Evolutionary conservation across 129 eudicot genomes (phyloP), one percentile per base, ranked within the genome.

Genomic region (Lonicera japonica): DNA sequence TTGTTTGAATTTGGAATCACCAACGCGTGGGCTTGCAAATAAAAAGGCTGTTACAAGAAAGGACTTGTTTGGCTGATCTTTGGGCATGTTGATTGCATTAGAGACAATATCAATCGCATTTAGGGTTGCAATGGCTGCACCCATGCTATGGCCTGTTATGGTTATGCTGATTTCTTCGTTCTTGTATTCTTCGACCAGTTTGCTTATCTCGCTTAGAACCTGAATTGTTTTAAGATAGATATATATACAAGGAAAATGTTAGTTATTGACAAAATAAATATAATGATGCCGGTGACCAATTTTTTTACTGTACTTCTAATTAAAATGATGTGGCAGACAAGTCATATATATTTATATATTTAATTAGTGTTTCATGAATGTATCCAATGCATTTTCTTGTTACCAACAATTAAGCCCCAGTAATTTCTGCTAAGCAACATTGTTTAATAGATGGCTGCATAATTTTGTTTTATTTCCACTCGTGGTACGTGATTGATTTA

Each of bases 121-220:
- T 24, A 86, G 55, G 4, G 79, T 78, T 5, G 84, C 76, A 20
- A 86, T 24, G 1, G 89, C 75, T 17, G 80, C 95, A 1, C 89
- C 95, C 63, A 86, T 58, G 61, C 86, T 82, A 58, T 86, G 89
- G n/a, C 89, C 95, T 2, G 74, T 39, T 61, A 80, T 45, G 0
- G 84, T 86, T 71, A 86, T 82, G 68, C 86, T 86, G 23, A 75
- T 59, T 18, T 77, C 84, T 70, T 86, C 95, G 12, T 82, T 23
- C 61, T 75, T 75, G 78, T 73, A 82, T 67, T 67, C 12, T 45
- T 82, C 71, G 11, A 77, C 63, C 0, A 70, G 72, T 16, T 24
- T 59, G 60, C 40, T 54, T 17, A 86, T 59, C 36, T 76, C 82
- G 5, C 65, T 20, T 2, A 73, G 46, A 56, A 82, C 83, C 94